Conservation (phyloP, 1,284 basidiomycete species). For the Ganoderma resinaceum region DNA sequence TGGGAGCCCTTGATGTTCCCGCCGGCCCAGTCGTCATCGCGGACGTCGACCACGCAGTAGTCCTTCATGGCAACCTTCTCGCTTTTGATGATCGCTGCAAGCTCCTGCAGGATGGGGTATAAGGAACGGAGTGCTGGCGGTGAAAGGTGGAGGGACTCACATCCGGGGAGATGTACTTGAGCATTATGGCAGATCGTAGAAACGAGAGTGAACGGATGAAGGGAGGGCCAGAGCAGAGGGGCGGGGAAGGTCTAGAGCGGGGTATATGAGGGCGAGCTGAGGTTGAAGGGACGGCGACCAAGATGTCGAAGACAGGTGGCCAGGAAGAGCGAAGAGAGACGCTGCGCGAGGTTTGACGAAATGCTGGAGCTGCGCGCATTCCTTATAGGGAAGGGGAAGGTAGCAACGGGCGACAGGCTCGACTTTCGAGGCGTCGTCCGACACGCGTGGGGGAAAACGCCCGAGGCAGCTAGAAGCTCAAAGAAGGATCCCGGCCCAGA, state of each 20-base stretch:
- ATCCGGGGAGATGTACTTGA: conserved; percentile 42
- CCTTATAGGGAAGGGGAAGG: conserved; percentile 25
- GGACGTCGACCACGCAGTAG: conserved; percentile 79
- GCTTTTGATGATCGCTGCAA: conserved; percentile 70
- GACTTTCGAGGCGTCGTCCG: background rate
- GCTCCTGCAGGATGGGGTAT: conserved; percentile 57
- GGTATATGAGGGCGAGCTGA: background rate
- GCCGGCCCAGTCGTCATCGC: conserved; percentile 77
- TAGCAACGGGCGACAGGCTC: conserved; percentile 17
- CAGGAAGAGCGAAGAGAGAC: conserved; percentile 21
- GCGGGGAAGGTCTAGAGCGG: background rate
- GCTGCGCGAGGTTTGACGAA: conserved; percentile 15
- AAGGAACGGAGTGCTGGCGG: background rate
- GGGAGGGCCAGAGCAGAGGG: background rate
- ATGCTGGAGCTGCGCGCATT: conserved; percentile 13
- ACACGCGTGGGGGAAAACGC: background rate
- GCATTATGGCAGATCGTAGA: conserved; percentile 23
- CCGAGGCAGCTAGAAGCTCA: conserved; percentile 8
- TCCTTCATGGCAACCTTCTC: conserved; percentile 64
- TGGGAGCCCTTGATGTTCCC: conserved; percentile 74
- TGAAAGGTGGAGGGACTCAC: conserved; percentile 27
- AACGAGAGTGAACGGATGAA: background rate
- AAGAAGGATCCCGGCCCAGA: background rate
- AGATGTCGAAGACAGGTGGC: conserved; percentile 2
- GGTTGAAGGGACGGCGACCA: background rate